Base-by-base conservation (phyloP, 169 alveolate genomes). In the Theileria annulata region DNA sequence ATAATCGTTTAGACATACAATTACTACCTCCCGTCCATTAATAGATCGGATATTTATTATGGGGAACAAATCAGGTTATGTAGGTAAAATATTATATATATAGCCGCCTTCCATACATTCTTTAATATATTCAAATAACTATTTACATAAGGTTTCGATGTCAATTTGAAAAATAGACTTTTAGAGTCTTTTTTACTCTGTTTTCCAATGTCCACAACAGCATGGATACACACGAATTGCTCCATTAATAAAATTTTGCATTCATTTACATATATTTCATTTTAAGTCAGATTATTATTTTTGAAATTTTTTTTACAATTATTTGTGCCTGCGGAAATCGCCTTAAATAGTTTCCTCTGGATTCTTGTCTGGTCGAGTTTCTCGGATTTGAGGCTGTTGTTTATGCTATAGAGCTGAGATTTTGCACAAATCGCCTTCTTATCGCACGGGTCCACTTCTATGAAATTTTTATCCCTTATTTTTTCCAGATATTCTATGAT, bases 11-110 rank as follows among this genome's bases (percentile, higher is more conserved):
- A 17, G 31, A 23, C 49, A 62, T 28, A 62, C 21, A 62, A 15
- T 62, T 23, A 21, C 37, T 62, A 9, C 21, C 37, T 17, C 51
- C 21, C 25, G 23, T 15, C 49, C 37, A 23, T 62, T 27, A 30
- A 23, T 30, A 62, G 71, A 62, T 62, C 71, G 48, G 33, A 17
- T n/a, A 21, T 19, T 28, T 15, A 28, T 28, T n/a, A 62, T 62
- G 71, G 71, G 71, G 71, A 62, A 15, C 48, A 62, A 58, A 58
- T 58, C 51, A 21, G 71, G 71, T 42, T 42, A 42, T 42, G 51
- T 2, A 42, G 51, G 51, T 42, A 42, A 42, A 42, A 42, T 42
- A 42, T 42, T 42, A 8, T 0, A 42, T 42, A 42, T 3, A 42
- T 3, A 42, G 51, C 51, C 51, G 15, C 51, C 51, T 42, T 42